Conservation (phyloP, 176 grass and related monocot species). For the Oryza glumipatula region DNA sequence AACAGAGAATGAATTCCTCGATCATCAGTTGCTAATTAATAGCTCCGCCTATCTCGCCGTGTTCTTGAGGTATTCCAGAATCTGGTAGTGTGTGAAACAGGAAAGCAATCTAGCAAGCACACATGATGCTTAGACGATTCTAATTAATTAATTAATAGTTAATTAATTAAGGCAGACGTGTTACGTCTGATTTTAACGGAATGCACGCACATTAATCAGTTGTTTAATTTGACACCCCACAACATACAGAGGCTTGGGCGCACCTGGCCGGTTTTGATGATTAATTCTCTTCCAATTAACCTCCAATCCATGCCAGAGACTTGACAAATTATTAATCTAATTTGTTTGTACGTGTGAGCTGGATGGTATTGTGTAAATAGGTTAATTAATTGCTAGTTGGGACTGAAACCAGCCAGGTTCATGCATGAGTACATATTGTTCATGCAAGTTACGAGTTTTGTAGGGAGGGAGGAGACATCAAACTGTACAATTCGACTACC, state of each 20-base stretch:
- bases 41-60: conserved; percentile 38
- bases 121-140: not conserved
- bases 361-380: conserved; percentile 13
- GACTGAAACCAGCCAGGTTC: conserved; percentile 3
- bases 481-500: conserved; percentile 11
- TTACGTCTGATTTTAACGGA: not conserved
- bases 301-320: conserved; percentile 3
- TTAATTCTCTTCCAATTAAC: conserved; percentile 14
- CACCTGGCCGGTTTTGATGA: not conserved
- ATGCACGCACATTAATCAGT: not conserved
- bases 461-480: not conserved
- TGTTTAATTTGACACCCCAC: not conserved
- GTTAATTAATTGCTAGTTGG: conserved; percentile 18
- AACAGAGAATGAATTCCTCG: not conserved
- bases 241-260: not conserved
- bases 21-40: not conserved
- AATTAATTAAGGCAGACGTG: not conserved
- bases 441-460: conserved; percentile 5
- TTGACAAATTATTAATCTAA: not conserved
- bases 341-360: not conserved
- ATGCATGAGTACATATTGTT: conserved; percentile 26
- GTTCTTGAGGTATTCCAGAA: not conserved
- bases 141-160: not conserved
- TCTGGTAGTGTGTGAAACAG: not conserved
- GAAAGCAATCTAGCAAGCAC: not conserved